Conservation (phyloP, 768 basidiomycete genomes). For the Tephrocybe sp. region DNA sequence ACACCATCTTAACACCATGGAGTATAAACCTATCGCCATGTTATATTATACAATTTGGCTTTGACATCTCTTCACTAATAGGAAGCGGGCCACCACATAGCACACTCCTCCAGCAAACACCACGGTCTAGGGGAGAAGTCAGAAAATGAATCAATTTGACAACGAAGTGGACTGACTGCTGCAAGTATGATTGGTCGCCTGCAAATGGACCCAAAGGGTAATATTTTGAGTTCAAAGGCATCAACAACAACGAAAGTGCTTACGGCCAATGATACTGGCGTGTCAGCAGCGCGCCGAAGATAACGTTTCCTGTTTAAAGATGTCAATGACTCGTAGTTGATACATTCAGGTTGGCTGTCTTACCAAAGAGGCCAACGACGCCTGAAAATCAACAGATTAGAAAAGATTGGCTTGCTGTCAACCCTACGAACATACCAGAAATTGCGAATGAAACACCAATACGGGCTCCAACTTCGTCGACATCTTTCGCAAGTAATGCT, state of each 20-base stretch:
- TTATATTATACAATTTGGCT: neutral
- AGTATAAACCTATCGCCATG: too few relatives aligned
- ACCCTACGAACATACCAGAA: neutral
- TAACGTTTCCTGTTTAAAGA: neutral
- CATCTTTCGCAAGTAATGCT: neutral
- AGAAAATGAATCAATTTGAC: neutral
- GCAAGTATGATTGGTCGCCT: conserved; percentile 8
- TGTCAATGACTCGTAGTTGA: too few relatives aligned
- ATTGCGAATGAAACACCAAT: neutral
- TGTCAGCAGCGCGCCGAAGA: neutral
- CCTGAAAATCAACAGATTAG: neutral
- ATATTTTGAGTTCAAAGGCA: neutral
- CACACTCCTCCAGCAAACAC: conserved; percentile 1
- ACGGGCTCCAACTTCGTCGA: neutral
- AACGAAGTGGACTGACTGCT: neutral
- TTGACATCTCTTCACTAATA: neutral
- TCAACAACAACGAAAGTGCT: neutral
- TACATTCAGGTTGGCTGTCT: neutral
- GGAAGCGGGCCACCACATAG: conserved; percentile 2
- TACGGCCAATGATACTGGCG: neutral
- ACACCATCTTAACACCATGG: too few relatives aligned
- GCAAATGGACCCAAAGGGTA: neutral
- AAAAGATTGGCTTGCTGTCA: neutral
- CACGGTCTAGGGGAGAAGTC: neutral
- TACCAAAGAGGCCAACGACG: neutral